Evolutionary conservation across 495 filamentous ascomycete species (phyloP).

Genomic region (Xylaria longipes): DNA sequence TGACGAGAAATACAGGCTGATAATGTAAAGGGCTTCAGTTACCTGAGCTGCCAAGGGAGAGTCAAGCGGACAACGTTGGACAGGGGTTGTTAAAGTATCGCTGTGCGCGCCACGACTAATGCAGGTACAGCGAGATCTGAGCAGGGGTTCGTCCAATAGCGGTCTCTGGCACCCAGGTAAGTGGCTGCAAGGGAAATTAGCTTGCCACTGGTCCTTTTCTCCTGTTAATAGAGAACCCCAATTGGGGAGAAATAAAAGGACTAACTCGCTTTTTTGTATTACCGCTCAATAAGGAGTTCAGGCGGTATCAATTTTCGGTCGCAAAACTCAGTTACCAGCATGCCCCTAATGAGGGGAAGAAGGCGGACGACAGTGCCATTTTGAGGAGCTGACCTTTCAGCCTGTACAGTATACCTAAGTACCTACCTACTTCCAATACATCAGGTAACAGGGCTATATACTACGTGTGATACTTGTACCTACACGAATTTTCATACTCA

Average conservation of each 20-base stretch:
- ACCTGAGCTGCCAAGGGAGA: neutral
- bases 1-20: neutral
- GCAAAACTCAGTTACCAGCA: neutral
- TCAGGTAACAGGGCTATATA: neutral
- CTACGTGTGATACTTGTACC: neutral
- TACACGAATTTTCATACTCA: neutral
- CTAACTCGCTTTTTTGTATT: neutral
- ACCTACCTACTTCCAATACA: neutral
- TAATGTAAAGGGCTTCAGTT: neutral
- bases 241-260: neutral
- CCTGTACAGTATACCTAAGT: neutral
- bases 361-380: neutral
- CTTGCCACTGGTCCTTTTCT: slow-evolving; percentile 2
- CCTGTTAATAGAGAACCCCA: neutral
- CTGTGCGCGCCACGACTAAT: slow-evolving; percentile 17
- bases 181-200: slow-evolving; percentile 23
- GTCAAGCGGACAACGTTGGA: neutral
- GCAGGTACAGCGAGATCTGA: slow-evolving; percentile 25
- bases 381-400: slow-evolving; percentile 5
- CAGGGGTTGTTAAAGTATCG: neutral
- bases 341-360: neutral
- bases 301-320: neutral
- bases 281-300: neutral
- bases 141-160: slow-evolving; percentile 18
- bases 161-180: neutral